Base-by-base conservation (phyloP, 441 rosid genomes). In the Gossypium laxum region DNA sequence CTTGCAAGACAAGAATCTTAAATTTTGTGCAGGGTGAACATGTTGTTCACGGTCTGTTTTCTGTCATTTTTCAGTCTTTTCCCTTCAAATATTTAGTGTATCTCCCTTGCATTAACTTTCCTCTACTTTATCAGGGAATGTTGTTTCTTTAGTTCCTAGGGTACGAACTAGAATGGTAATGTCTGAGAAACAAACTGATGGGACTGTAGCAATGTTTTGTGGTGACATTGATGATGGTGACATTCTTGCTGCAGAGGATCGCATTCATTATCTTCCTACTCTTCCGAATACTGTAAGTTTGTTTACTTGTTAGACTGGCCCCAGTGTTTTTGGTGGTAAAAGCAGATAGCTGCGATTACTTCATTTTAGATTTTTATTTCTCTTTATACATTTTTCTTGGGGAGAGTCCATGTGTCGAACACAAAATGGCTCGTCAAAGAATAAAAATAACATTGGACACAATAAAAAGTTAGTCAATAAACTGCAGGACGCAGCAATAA, bases 281-380 rank as follows among this genome's bases (percentile, higher is more conserved):
- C 75, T 92, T 78, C 96, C 99, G 60, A 95, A 91, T 79, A 71
- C 90, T 28, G 99, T 95, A 85, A 83, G 98, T 88, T 82, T 52
- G 38, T 72, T 55, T 72, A 12, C 52, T 38, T 32, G 19, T 69
- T 56, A 8, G 65, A 17, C 24, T 7, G 52, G 26, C 11, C 28
- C 17, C 14, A 15, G 43, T 43, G 28, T 58, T 41, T 47, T 71
- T 58, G 47, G 26, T 15, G 18, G 24, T 71, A 43, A 57, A 14
- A 26, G 48, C 48, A 58, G 1, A 47, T 58, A 7, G 6, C 11
- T 28, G 48, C 17, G 26, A 45, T 45, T 47, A 1, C 43, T 67
- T 26, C 18, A 26, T 66, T 45, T n/a, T 60, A 52, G 26, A 52
- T 19, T 21, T 21, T 55, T 55, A 21, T 55, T 21, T 55, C 28